These are phyloP conservation scores for Naegleria lovaniensis DNA, from an alignment of 208 protist genomes.

Conservation along the genomic window DNA sequence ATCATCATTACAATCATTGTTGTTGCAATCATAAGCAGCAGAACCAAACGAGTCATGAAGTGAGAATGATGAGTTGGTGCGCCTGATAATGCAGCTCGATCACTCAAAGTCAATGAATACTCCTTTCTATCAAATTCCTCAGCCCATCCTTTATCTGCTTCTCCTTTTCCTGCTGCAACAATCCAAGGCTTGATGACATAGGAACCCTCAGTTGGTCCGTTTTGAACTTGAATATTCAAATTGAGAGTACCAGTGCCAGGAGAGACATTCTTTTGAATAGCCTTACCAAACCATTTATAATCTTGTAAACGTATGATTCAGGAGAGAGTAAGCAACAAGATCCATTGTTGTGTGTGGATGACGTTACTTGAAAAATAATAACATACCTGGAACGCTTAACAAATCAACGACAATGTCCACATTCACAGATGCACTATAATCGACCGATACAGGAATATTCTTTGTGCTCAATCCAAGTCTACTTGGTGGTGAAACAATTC, in stretches of 20 bases:
- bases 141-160: neutral
- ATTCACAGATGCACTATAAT: neutral
- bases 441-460: neutral
- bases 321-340: too few relatives aligned
- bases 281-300: neutral
- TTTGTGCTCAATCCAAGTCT: neutral
- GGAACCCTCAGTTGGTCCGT: neutral
- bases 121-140: neutral
- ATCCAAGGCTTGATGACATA: slow-evolving; percentile 7
- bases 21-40: too few relatives aligned
- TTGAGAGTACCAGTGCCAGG: neutral
- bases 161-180: neutral
- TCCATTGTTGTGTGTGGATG: too few relatives aligned
- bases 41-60: too few relatives aligned
- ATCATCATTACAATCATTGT: too few relatives aligned
- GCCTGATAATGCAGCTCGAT: neutral
- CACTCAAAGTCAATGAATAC: neutral
- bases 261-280: neutral
- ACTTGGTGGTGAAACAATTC: neutral
- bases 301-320: too few relatives aligned
- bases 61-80: too few relatives aligned
- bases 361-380: too few relatives aligned
- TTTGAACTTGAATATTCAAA: neutral
- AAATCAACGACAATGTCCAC: neutral
- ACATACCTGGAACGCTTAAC: neutral